These are phyloP conservation scores for Fusarium staphyleae DNA, from an alignment of 2,329 filamentous ascomycete species.

Conservation along the genomic window DNA sequence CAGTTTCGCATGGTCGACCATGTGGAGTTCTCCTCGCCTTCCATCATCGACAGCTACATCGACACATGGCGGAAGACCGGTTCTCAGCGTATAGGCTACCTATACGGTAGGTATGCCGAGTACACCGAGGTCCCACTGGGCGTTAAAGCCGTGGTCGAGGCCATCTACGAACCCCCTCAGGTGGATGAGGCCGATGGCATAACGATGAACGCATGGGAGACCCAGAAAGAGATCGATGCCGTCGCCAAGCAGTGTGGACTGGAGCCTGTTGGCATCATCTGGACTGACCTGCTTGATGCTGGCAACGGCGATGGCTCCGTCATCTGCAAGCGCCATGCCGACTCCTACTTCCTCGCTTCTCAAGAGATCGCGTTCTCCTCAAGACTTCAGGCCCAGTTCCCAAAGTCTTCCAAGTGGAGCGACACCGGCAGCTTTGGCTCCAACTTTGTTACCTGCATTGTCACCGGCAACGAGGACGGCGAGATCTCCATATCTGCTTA, in stretches of 20 bases:
- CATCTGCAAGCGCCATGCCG: constrained; percentile 92
- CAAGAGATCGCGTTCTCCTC: constrained; percentile 91
- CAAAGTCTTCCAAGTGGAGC: constrained; percentile 94
- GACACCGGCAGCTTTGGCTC: constrained; percentile 93
- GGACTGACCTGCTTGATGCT: constrained; percentile 87
- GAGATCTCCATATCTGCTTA: constrained; percentile 91
- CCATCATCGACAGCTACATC: constrained; percentile 87
- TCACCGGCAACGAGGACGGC: constrained; percentile 90
- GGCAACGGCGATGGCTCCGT: constrained; percentile 84
- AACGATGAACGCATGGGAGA: constrained; percentile 83
- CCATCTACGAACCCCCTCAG: constrained; percentile 96
- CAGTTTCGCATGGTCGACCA: constrained; percentile 97
- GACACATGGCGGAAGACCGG: constrained; percentile 91
- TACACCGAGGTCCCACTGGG: constrained; percentile 93
- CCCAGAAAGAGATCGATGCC: constrained; percentile 81
- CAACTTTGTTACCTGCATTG: constrained; percentile 94
- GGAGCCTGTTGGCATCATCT: constrained; percentile 90
- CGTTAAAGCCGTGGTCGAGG: constrained; percentile 93
- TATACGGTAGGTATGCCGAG: constrained; percentile 90
- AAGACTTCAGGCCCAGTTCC: constrained; percentile 84
- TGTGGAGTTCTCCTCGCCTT: constrained; percentile 89
- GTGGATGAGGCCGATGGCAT: constrained; percentile 88
- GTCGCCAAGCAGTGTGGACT: constrained; percentile 84
- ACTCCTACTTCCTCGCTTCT: constrained; percentile 93
- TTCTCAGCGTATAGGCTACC: constrained; percentile 82